Base-by-base conservation (phyloP, 495 filamentous ascomycete species). In the Podospora australis region DNA sequence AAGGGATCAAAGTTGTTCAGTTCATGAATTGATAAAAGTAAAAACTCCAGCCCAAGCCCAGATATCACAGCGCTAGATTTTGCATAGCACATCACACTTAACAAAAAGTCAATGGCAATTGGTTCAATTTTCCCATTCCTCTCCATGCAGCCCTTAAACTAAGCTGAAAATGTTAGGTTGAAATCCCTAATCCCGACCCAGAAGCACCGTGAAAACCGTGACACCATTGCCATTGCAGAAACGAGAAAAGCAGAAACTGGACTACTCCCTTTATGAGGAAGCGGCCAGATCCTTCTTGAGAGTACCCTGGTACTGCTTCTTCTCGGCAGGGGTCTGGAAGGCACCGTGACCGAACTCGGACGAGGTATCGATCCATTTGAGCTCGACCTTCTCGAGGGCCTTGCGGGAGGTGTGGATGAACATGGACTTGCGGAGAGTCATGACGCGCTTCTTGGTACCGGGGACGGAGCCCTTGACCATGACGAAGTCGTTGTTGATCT, bases 321-420 rank as follows among this genome's bases (percentile, higher is more conserved):
- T 99, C 86, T 99, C 94, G 67, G 86, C 86, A 64, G 83, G 74
- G 44, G 90, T 97, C 79, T 99, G 94, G 86, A 95, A 99, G 68
- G 87, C 92, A 82, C 94, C 94, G 78, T 99, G 94, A 72, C 94
- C 94, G 78, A 97, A 99, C 82, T 99, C 95, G 74, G 89, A 96
- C 39, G 90, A 96, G 57, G 94, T 99, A 66, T 99, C 94, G 82
- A 99, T 97, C 94, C 94, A 99, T 77, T 99, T 99, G 75, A 99
- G 86, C 53, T 96, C 90, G 66, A 96, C 84, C 85, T 97, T 97
- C 86, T 99, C 94, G 68, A 94, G 78, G 30, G 94, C 87, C 70
- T 85, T 87, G 65, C 94, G 78, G 65, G 83, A 94, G 49, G 90
- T 96, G 82, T 99, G 94, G 54, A 78, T 82, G 83, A 94, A 99